Conservation (phyloP, 352 stramenopile species). For the Phytopythium litorale region DNA sequence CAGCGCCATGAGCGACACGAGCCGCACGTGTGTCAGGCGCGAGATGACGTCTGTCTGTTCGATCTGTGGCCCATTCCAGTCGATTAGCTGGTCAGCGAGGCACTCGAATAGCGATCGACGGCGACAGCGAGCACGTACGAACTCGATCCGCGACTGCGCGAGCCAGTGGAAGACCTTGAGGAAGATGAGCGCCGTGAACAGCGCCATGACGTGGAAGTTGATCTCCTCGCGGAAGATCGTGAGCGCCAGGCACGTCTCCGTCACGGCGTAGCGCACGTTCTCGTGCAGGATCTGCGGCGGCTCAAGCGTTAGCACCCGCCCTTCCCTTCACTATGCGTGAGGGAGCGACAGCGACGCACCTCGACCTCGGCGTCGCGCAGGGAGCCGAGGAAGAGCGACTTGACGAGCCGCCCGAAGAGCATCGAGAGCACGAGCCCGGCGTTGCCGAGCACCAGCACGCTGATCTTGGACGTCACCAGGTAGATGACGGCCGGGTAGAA, state of each 20-base stretch:
- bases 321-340: too few species aligned
- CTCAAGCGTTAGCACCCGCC: not conserved
- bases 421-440: conserved; percentile 90
- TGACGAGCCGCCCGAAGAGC: conserved; percentile 66
- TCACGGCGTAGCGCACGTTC: conserved; percentile 97
- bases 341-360: conserved; percentile 20
- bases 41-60: conserved; percentile 86
- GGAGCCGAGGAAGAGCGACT: conserved; percentile 83
- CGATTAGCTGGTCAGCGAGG: not conserved
- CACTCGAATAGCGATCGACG: conserved; percentile 4
- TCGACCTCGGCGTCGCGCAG: conserved; percentile 83
- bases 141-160: conserved; percentile 87
- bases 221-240: conserved; percentile 99
- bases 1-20: conserved; percentile 88
- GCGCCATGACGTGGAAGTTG: conserved; percentile 90
- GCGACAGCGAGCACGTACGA: conserved; percentile 39
- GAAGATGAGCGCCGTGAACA: conserved; percentile 96
- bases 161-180: conserved; percentile 94
- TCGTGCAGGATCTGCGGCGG: conserved; percentile 89
- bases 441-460: conserved; percentile 95
- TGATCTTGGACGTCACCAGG: conserved; percentile 95
- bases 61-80: conserved; percentile 41
- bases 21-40: conserved; percentile 72
- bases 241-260: conserved; percentile 98
- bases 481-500: conserved; percentile 98